phyloP scores from a whole-genome alignment of 768 basidiomycete species.

The Suillus subaureus region DNA sequence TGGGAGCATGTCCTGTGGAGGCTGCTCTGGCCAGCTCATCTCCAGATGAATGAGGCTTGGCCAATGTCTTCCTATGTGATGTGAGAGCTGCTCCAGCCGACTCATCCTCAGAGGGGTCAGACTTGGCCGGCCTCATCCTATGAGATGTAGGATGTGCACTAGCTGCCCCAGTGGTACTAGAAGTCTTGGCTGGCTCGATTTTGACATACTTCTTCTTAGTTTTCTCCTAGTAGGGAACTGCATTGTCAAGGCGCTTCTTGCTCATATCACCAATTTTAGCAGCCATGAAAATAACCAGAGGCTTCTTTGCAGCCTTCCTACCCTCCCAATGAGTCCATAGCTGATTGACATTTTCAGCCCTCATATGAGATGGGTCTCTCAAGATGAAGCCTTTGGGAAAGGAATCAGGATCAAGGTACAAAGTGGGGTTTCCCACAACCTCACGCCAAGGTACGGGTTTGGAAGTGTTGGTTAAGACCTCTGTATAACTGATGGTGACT shows the following conservation, averaged over 20 bases:
- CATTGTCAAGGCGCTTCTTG: neutral
- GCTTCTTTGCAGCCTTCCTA: neutral
- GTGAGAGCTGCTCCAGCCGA: neutral
- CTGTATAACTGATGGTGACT: neutral
- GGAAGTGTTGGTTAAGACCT: neutral
- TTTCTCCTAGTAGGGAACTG: neutral
- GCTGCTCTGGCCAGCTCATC: neutral
- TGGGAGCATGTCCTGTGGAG: neutral
- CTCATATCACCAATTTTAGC: neutral
- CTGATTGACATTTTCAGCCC: neutral
- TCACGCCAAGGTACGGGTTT: neutral
- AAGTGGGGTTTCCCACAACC: neutral
- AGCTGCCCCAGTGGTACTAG: neutral
- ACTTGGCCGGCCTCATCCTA: neutral
- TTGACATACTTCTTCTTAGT: neutral
- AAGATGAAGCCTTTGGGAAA: neutral
- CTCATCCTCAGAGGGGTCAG: neutral
- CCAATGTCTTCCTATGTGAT: fast-evolving
- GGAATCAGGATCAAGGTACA: neutral
- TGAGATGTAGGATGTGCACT: neutral
- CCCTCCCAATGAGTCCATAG: neutral
- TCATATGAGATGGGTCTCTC: neutral
- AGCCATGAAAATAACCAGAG: neutral
- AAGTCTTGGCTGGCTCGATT: neutral
- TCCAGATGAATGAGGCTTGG: neutral